Percentiles rank a stretch among this genome's conserved stretches.
These are phyloP conservation scores for Pittosporum tobira DNA, from an alignment of 129 eudicot species.

Conservation along the genomic window DNA sequence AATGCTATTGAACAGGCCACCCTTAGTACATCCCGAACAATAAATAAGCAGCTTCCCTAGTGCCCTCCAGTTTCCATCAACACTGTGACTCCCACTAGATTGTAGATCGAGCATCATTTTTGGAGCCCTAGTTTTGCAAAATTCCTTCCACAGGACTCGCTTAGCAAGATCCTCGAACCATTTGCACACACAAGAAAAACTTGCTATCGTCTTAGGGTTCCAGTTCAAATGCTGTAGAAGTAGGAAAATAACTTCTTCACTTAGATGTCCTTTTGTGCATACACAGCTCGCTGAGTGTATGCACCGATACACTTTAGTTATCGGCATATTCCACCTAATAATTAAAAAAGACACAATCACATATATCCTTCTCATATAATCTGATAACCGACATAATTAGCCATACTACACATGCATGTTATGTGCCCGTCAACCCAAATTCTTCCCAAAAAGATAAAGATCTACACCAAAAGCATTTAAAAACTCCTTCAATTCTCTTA, in stretches of 20 bases:
- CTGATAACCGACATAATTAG: neutral
- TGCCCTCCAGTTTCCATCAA: constrained; percentile 95
- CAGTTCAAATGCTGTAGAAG: constrained; percentile 70
- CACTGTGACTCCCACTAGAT: constrained; percentile 77
- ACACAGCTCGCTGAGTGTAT: constrained; percentile 65
- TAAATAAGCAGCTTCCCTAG: constrained; percentile 85
- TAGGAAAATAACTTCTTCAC: constrained; percentile 70
- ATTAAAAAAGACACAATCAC: neutral
- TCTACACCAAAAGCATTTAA: too few relatives aligned
- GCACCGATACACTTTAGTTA: constrained; percentile 70
- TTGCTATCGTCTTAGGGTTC: constrained; percentile 83
- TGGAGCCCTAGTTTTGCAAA: constrained; percentile 86
- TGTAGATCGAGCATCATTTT: constrained; percentile 89
- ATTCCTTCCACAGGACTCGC: constrained; percentile 88
- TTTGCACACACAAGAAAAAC: constrained; percentile 78
- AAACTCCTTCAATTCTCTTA: too few relatives aligned
- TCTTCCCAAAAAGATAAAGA: too few relatives aligned
- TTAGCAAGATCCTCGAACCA: constrained; percentile 96
- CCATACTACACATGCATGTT: too few relatives aligned
- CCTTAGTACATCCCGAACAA: constrained; percentile 73
- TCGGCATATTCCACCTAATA: constrained; percentile 30
- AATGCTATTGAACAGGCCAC: constrained; percentile 55
- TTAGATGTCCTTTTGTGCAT: constrained; percentile 73
- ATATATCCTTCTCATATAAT: neutral
- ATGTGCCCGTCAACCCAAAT: too few relatives aligned